Evolutionary conservation across 2,329 filamentous ascomycete species (phyloP), one percentile per base, ranked within the genome.

Genomic region (Blumeria graminis): DNA sequence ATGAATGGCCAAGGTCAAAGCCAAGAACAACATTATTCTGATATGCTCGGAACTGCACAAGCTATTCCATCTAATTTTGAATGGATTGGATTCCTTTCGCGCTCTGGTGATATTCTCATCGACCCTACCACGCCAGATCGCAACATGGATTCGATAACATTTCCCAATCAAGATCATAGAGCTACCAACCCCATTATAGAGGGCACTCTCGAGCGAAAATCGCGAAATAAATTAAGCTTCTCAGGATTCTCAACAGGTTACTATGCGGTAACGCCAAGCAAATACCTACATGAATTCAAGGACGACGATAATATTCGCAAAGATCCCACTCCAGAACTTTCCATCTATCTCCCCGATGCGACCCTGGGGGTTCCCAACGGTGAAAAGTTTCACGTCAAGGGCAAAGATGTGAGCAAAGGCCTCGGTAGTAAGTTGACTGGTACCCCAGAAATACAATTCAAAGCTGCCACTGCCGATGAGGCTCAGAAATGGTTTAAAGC

Each of bases 261-360:
- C 74, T 98, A 94, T 66, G 90, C 92, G 57, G 80, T 96, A 52
- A 94, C 88, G 0, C 84, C 87, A 0, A 78, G 85, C 57, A 87
- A 86, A 65, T 98, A 83, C 71, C 71, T 98, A 58, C 92, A 98
- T 71, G 89, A 95, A 69, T 98, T 94, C 75, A 94, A 94, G 71
- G 88, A 93, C 65, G 84, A 86, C 66, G 90, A 96, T 64, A 76
- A 80, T 65, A 62, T 75, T 55, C 74, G 75, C 52, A 71, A 78
- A 63, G 86, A 94, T 59, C 86, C 87, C 9, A 75, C 77, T 57
- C 90, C 92, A 0, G 90, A 98, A 67, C 73, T 92, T 43, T 92
- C 85, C 13, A 79, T 98, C 62, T 96, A 90, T 69, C 80, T 98
- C 0, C 89, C 92, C 10, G 92, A 98, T 63, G 93, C 90, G 63